Evolutionary conservation across 495 filamentous ascomycete species (phyloP), one percentile per base, ranked within the genome.

Genomic region (Aspergillus olivimuriae): DNA sequence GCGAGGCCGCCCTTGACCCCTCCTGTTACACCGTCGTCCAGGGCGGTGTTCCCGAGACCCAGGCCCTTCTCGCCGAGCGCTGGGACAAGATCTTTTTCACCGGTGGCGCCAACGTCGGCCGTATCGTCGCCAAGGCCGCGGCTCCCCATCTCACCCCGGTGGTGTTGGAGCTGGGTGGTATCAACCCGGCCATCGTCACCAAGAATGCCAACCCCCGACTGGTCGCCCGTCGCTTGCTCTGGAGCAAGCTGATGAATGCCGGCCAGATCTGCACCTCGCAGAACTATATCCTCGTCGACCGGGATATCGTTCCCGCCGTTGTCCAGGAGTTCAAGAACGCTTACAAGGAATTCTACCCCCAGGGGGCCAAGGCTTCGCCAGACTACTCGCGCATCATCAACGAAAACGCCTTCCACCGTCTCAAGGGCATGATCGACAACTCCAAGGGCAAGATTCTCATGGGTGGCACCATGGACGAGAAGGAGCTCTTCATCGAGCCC

Each of bases 41-140:
- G 61, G 92, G 92, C 41, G 78, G 70, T 6, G 57, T 94, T 22
- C 71, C 82, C 18, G 88, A 95, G 73, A 87, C 84, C 2, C 86
- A 84, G 14, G 82, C 82, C 4, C 66, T 97, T 24, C 72, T 98
- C 10, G 78, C 89, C 39, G 78, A 89, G 65, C 89, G 89, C 55
- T 98, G 89, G 88, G 90, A 94, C 65, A 95, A 95, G 74, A 91
- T 98, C 52, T 91, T 94, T 70, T 98, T 94, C 70, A 98, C 92
- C 12, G 92, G 92, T 34, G 77, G 76, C 49, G 68, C 73, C 9
- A 68, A 56, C 26, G 90, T 96, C 28, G 92, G 86, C 39, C 86
- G 74, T 35, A 91, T 97, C 64, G 81, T 98, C 51, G 80, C 89
- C 17, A 87, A 89, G 68, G 92, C 92, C 48, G 92, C 92, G 4